Evolutionary conservation across 345 rosid species (phyloP).

Genomic region (Salix caprea): DNA sequence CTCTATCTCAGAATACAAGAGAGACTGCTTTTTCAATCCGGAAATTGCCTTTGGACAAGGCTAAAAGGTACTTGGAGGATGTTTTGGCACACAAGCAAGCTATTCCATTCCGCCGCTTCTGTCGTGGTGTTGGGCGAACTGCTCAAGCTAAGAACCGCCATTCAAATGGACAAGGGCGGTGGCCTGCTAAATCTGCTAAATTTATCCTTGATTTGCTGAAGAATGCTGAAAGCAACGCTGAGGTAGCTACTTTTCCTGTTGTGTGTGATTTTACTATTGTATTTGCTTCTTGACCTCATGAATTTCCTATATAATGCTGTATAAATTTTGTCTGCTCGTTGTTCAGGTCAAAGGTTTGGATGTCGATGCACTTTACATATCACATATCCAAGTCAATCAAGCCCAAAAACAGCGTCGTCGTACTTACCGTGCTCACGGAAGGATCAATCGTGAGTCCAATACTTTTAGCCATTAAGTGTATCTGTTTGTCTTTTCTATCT

Average conservation of each 20-base stretch:
- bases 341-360: constrained; percentile 70
- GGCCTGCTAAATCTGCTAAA: constrained; percentile 54
- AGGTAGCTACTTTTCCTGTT: constrained; percentile 29
- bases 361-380: constrained; percentile 55
- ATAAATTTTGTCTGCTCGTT: neutral
- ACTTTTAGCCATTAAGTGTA: neutral
- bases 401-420: constrained; percentile 74
- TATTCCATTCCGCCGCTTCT: constrained; percentile 70
- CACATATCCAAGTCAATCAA: constrained; percentile 78
- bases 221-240: constrained; percentile 77
- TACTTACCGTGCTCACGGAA: constrained; percentile 74
- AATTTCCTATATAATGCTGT: neutral
- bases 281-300: neutral
- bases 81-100: constrained; percentile 78
- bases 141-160: constrained; percentile 79
- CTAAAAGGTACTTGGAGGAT: constrained; percentile 73
- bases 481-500: neutral
- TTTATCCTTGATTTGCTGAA: constrained; percentile 54
- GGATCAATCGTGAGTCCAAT: constrained; percentile 60
- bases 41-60: constrained; percentile 58
- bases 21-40: constrained; percentile 64
- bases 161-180: constrained; percentile 81
- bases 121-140: constrained; percentile 72
- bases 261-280: neutral
- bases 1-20: constrained; percentile 49